Conservation (phyloP, 768 basidiomycete species). For the Tubosaeta sp. region DNA sequence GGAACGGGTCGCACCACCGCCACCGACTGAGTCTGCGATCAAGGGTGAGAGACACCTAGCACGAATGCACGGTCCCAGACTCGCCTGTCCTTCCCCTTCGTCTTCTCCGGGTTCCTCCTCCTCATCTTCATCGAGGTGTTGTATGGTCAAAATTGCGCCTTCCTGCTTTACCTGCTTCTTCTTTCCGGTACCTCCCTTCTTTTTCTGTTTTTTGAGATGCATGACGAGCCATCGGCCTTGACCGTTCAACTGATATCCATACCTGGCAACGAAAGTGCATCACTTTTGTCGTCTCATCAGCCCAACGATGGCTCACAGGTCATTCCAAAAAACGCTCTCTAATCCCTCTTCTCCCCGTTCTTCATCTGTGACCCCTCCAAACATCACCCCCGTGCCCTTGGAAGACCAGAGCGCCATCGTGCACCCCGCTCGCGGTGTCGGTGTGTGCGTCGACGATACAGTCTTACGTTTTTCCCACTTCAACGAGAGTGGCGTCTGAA, state of each 20-base stretch:
- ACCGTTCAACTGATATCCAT: slow-evolving; percentile 69
- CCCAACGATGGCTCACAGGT: slow-evolving; percentile 52
- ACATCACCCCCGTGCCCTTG: slow-evolving; percentile 69
- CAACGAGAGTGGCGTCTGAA: slow-evolving; percentile 37
- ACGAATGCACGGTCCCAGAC: not conserved
- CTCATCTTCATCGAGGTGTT: slow-evolving; percentile 2
- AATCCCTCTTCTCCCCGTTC: slow-evolving; percentile 80
- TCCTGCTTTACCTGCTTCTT: slow-evolving; percentile 34
- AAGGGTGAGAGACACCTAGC: not conserved
- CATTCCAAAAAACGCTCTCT: slow-evolving; percentile 85
- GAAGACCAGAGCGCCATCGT: slow-evolving; percentile 81
- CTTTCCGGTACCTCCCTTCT: slow-evolving; percentile 38
- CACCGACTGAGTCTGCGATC: not conserved
- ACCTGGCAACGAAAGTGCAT: slow-evolving; percentile 39
- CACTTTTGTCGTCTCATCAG: not conserved
- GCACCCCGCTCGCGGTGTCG: slow-evolving; percentile 70
- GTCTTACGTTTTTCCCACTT: slow-evolving; percentile 90
- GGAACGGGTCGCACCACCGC: not conserved
- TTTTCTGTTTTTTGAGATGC: slow-evolving; percentile 63
- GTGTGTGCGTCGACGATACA: slow-evolving; percentile 52
- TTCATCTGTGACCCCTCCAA: slow-evolving; percentile 87
- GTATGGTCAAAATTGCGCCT: not conserved
- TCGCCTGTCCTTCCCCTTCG: slow-evolving; percentile 7
- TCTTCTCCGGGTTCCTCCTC: slow-evolving; percentile 19
- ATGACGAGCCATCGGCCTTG: slow-evolving; percentile 79